phyloP scores from a whole-genome alignment of 2,329 filamentous ascomycete genomes.

The Metarhizium anisopliae region DNA sequence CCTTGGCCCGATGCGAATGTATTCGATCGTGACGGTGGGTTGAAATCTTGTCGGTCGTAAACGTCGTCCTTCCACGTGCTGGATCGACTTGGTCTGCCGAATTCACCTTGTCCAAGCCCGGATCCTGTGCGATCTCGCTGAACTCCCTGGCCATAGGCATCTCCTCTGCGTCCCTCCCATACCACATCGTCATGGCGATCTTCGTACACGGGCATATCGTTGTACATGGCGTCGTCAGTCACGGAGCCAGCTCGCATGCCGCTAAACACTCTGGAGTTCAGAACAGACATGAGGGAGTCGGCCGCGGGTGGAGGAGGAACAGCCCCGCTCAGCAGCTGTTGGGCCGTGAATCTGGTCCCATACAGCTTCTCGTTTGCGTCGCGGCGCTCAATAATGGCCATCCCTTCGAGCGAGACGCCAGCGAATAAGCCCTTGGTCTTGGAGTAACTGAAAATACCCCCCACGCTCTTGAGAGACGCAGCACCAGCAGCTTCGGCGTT shows the following conservation, averaged over 20 bases:
- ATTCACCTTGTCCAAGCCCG: constrained; percentile 36
- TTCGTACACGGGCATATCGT: constrained; percentile 86
- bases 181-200: constrained; percentile 72
- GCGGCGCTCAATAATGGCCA: constrained; percentile 84
- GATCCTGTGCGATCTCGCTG: constrained; percentile 22
- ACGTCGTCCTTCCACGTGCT: constrained; percentile 69
- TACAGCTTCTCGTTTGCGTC: constrained; percentile 98
- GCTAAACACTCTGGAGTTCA: constrained; percentile 78
- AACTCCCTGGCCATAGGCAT: constrained; percentile 59
- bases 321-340: constrained; percentile 69
- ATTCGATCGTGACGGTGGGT: constrained; percentile 38
- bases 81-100: constrained; percentile 50
- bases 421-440: constrained; percentile 98
- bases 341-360: constrained; percentile 69
- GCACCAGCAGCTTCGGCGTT: constrained; percentile 95
- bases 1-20: constrained; percentile 36
- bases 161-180: constrained; percentile 69
- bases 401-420: constrained; percentile 88
- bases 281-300: constrained; percentile 71
- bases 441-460: constrained; percentile 92
- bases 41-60: constrained; percentile 51
- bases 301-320: constrained; percentile 74
- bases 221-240: constrained; percentile 68
- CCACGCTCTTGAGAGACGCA: constrained; percentile 79
- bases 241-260: constrained; percentile 42